Percentiles rank a stretch among this genome's conserved stretches.
Conservation (phyloP, 2,329 filamentous ascomycete genomes). For the Daldinia sp. region DNA sequence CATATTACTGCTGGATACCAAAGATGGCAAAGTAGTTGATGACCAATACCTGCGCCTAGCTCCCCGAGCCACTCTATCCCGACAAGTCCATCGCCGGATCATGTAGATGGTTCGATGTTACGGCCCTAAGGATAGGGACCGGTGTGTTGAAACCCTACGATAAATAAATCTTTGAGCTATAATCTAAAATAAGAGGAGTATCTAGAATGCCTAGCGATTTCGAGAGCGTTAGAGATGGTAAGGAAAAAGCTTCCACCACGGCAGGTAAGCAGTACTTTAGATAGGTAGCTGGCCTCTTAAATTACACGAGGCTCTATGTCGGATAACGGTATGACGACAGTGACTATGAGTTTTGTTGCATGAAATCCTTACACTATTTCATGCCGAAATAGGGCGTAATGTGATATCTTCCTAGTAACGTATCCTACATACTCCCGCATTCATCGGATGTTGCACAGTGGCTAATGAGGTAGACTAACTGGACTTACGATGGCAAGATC, state of each 20-base stretch:
- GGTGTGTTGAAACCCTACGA: conserved; percentile 7
- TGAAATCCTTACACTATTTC: neutral
- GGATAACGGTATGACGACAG: neutral
- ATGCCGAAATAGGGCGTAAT: conserved; percentile 1
- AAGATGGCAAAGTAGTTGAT: conserved; percentile 14
- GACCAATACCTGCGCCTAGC: conserved; percentile 12
- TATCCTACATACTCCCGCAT: conserved; percentile 2
- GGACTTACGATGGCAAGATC: neutral
- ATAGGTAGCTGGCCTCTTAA: neutral
- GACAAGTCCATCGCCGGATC: conserved; percentile 7
- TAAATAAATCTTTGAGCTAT: conserved; percentile 2
- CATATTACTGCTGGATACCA: conserved; percentile 15
- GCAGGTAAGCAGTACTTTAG: neutral
- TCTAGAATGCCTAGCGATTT: neutral
- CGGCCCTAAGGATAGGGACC: conserved; percentile 13
- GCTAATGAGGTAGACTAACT: neutral
- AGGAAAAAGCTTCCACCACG: neutral
- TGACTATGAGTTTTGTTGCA: conserved; percentile 1
- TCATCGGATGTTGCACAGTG: conserved; percentile 10
- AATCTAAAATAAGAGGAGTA: neutral
- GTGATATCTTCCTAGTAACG: neutral
- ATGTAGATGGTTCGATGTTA: conserved; percentile 14
- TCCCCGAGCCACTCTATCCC: conserved; percentile 7
- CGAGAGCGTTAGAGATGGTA: conserved; percentile 1
- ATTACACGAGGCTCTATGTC: conserved; percentile 4